phyloP scores from a whole-genome alignment of 805 yeast species.

The Kluyveromyces dobzhanskii region DNA sequence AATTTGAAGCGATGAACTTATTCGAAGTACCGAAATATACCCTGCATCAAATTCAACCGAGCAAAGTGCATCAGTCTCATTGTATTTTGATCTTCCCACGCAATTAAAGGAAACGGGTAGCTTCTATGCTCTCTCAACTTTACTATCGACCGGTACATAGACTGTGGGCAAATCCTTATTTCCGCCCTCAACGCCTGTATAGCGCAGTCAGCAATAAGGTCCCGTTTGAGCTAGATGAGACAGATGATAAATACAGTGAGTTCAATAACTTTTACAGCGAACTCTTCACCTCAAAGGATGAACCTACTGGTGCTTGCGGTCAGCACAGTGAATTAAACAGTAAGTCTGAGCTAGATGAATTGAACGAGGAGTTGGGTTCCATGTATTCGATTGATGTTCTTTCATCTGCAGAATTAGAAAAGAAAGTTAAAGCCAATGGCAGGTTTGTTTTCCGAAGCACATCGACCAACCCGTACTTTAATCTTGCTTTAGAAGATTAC shows the following conservation, averaged over 20 bases:
- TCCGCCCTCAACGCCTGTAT: not conserved
- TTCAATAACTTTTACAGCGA: conserved; percentile 31
- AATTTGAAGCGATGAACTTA: no score
- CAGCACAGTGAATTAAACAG: not conserved
- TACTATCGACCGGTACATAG: no score
- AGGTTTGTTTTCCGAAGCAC: conserved; percentile 45
- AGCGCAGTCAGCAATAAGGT: conserved; percentile 1
- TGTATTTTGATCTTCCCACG: no score
- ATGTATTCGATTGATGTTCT: conserved; percentile 14
- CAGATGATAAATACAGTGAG: conserved; percentile 24
- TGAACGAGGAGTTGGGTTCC: conserved; percentile 29
- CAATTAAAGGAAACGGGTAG: no score
- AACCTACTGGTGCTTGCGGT: not conserved
- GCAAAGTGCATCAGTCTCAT: no score
- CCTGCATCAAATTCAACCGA: no score
- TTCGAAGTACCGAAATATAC: no score
- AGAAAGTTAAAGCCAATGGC: conserved; percentile 34
- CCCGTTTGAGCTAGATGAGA: conserved; percentile 16
- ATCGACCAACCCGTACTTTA: conserved; percentile 57
- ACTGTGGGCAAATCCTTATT: no score
- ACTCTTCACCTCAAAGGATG: conserved; percentile 21
- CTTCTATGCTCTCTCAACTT: no score
- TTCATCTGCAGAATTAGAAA: conserved; percentile 15
- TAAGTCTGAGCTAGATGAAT: conserved; percentile 25
- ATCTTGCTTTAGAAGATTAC: conserved; percentile 76